Percentiles rank a stretch among this genome's conserved stretches.
These are phyloP conservation scores for Pistacia atlantica DNA, from an alignment of 345 rosid species.

Conservation along the genomic window DNA sequence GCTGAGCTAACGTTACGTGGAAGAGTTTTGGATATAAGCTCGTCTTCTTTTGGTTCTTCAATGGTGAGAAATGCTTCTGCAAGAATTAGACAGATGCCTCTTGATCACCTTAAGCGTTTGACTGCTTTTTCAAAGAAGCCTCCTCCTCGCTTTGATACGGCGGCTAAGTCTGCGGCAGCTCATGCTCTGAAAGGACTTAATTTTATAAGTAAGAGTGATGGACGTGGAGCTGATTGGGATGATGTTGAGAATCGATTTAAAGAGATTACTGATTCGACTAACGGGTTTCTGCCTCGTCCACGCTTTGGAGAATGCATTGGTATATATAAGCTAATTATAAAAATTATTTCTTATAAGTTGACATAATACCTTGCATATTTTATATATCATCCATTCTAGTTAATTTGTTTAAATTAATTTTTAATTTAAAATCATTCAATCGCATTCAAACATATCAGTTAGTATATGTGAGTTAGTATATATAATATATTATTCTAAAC, in stretches of 20 bases:
- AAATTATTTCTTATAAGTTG: too few species aligned
- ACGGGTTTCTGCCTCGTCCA: conserved; percentile 46
- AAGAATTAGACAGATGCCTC: conserved; percentile 53
- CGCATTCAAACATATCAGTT: too few species aligned
- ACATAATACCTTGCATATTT: too few species aligned
- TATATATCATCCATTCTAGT: too few species aligned
- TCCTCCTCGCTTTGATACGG: conserved; percentile 54
- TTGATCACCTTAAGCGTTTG: conserved; percentile 51
- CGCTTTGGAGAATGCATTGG: conserved; percentile 75
- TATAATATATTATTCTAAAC: too few species aligned
- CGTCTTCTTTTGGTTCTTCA: conserved; percentile 28
- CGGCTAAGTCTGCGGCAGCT: conserved; percentile 56
- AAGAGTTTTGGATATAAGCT: conserved; percentile 50
- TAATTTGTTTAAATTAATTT: too few species aligned
- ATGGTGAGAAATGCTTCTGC: conserved; percentile 55
- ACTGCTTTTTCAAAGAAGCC: conserved; percentile 53
- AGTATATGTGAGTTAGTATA: too few species aligned
- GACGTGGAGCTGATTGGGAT: conserved; percentile 61
- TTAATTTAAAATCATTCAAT: too few species aligned
- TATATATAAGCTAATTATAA: not conserved
- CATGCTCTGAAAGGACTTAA: conserved; percentile 71
- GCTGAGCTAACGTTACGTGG: conserved; percentile 44
- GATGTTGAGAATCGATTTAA: conserved; percentile 69
- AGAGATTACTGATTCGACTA: conserved; percentile 50
- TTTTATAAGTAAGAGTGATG: conserved; percentile 72